phyloP scores from a whole-genome alignment of 1,284 basidiomycete genomes.

The Sporisorium iseilematis-ciliati region DNA sequence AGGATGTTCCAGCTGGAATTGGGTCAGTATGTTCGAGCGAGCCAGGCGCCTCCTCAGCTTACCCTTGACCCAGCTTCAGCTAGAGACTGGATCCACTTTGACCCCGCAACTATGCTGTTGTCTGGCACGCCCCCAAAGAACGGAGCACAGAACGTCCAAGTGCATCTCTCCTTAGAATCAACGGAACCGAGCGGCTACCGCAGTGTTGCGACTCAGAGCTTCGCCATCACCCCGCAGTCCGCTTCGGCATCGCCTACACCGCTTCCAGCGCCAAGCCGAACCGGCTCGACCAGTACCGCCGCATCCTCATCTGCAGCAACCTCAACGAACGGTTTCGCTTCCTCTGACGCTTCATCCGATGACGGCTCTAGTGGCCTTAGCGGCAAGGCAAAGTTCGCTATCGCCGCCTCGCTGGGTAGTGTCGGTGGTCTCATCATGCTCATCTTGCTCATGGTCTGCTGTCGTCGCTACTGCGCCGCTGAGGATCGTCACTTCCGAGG shows the following conservation, averaged over 20 bases:
- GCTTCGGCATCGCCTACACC: constrained; percentile 18
- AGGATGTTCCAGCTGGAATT: constrained; percentile 39
- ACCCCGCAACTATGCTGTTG: constrained; percentile 68
- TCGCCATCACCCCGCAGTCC: constrained; percentile 18
- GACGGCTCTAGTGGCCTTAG: constrained; percentile 26
- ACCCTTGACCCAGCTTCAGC: constrained; percentile 50
- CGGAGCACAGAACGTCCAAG: constrained; percentile 14
- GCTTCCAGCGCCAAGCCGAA: constrained; percentile 17
- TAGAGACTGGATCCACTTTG: constrained; percentile 70
- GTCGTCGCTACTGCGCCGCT: constrained; percentile 50
- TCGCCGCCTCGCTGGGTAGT: constrained; percentile 53
- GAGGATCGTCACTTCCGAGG: constrained; percentile 51
- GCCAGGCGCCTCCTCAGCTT: constrained; percentile 14
- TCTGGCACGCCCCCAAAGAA: constrained; percentile 58
- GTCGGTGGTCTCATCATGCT: constrained; percentile 55
- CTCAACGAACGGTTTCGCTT: constrained; percentile 22
- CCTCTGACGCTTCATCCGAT: constrained; percentile 15
- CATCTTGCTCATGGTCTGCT: constrained; percentile 57
- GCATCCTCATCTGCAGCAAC: constrained; percentile 5
- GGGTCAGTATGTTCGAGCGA: constrained; percentile 31
- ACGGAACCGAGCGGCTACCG: constrained; percentile 4
- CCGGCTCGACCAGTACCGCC: background rate
- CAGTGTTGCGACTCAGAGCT: constrained; percentile 16
- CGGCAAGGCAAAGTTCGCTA: constrained; percentile 46
- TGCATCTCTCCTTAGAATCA: constrained; percentile 25